phyloP scores from a whole-genome alignment of 1,284 basidiomycete species.

The Sphagnurus paluster region DNA sequence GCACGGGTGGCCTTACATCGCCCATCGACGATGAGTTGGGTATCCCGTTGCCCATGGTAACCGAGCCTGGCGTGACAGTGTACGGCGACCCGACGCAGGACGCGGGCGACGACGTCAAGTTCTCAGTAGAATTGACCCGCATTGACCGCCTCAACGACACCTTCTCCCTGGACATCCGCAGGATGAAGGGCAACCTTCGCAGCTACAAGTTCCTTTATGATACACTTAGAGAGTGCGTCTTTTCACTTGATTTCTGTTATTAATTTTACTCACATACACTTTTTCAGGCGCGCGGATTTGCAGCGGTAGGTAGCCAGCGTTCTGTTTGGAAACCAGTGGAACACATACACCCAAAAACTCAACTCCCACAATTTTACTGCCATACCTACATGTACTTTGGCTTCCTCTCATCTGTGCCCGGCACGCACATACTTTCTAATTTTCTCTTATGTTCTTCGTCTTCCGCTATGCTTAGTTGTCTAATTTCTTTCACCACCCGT shows the following conservation, averaged over 20 bases:
- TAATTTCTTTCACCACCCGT: background rate
- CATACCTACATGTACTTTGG: background rate
- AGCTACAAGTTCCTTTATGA: constrained; percentile 96
- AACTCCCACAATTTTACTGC: too few species aligned
- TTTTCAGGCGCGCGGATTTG: constrained; percentile 28
- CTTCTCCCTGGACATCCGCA: constrained; percentile 86
- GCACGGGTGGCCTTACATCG: constrained; percentile 31
- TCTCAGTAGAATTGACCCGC: constrained; percentile 88
- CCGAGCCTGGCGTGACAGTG: constrained; percentile 51
- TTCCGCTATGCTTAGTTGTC: too few species aligned
- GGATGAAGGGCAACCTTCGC: constrained; percentile 89
- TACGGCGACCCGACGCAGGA: constrained; percentile 82
- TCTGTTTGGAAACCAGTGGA: background rate
- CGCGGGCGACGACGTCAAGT: constrained; percentile 90
- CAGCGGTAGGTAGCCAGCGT: constrained; percentile 26
- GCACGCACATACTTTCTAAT: too few species aligned
- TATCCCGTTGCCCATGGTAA: constrained; percentile 28
- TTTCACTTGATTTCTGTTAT: constrained; percentile 6
- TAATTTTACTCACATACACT: too few species aligned
- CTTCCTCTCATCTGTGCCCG: too few species aligned
- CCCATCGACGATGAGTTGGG: constrained; percentile 47
- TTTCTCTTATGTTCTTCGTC: too few species aligned
- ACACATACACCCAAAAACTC: background rate
- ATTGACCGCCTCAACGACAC: constrained; percentile 87
- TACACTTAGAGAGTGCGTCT: constrained; percentile 79